A percentile compares a stretch with the other conserved stretches of the same genome.
Conservation (phyloP, 73 alveolate genomes). For the Paramecium primaurelia region DNA sequence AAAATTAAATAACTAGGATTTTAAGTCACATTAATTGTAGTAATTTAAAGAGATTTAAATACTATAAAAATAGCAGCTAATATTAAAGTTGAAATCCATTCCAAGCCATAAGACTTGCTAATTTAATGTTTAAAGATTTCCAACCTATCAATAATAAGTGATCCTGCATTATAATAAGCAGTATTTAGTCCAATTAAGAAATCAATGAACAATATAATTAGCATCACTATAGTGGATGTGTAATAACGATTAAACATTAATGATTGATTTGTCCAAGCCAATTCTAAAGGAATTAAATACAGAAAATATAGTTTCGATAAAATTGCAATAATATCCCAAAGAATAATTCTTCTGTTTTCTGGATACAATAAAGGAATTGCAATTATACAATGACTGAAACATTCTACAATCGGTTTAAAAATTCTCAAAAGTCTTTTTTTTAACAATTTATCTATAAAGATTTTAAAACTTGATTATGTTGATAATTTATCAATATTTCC, state of each 20-base stretch:
- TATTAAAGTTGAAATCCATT: constrained; percentile 14
- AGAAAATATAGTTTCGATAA: neutral
- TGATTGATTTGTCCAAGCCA: constrained; percentile 20
- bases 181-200: constrained; percentile 2
- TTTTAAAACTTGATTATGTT: neutral
- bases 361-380: constrained; percentile 7
- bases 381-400: neutral
- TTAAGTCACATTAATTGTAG: neutral
- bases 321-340: neutral
- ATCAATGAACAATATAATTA: neutral
- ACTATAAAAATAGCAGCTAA: neutral
- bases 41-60: neutral
- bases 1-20: neutral
- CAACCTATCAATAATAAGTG: neutral
- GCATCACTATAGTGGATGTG: neutral
- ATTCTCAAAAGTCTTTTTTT: neutral
- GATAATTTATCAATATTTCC: neutral
- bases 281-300: constrained; percentile 13
- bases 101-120: neutral
- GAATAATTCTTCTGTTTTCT: neutral
- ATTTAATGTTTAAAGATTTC: neutral
- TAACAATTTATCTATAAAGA: neutral
- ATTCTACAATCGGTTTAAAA: neutral
- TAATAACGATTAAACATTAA: neutral
- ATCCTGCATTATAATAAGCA: constrained; percentile 20